Percentiles rank a stretch among this genome's conserved stretches.
phyloP scores from a whole-genome alignment of 441 rosid genomes.

The Pelargonium hybrid region DNA sequence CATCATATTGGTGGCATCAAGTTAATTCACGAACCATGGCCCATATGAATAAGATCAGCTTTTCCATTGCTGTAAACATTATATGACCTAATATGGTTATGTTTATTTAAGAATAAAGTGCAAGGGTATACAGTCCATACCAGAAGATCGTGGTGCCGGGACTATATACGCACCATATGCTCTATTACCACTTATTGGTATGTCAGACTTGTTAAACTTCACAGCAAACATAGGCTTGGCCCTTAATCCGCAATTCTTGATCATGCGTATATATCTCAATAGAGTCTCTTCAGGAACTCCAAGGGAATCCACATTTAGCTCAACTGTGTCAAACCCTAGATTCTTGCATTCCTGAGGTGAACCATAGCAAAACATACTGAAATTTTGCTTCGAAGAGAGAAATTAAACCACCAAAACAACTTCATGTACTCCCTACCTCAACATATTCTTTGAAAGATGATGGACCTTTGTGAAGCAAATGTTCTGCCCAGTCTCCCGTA shows the following conservation, averaged over 20 bases:
- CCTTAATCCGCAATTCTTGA: slow-evolving; percentile 66
- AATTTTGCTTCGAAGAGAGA: neutral
- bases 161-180: slow-evolving; percentile 74
- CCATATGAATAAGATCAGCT: too few species aligned
- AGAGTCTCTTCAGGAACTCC: slow-evolving; percentile 75
- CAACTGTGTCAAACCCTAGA: slow-evolving; percentile 76
- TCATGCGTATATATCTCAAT: slow-evolving; percentile 64
- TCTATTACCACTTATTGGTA: slow-evolving; percentile 42
- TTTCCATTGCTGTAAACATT: neutral
- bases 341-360: slow-evolving; percentile 59
- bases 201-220: slow-evolving; percentile 62
- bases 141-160: slow-evolving; percentile 58
- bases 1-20: too few species aligned
- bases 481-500: slow-evolving; percentile 90
- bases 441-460: slow-evolving; percentile 66
- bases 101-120: neutral
- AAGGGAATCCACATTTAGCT: slow-evolving; percentile 66
- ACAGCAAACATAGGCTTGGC: slow-evolving; percentile 70
- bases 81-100: neutral
- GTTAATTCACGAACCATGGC: too few species aligned
- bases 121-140: slow-evolving; percentile 24
- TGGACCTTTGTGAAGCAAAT: slow-evolving; percentile 51
- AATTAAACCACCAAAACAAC: too few species aligned
- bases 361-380: neutral
- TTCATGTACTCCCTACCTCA: too few species aligned